Evolutionary conservation across 73 alveolate genomes (phyloP).

Genomic region (Tetrahymena borealis): DNA sequence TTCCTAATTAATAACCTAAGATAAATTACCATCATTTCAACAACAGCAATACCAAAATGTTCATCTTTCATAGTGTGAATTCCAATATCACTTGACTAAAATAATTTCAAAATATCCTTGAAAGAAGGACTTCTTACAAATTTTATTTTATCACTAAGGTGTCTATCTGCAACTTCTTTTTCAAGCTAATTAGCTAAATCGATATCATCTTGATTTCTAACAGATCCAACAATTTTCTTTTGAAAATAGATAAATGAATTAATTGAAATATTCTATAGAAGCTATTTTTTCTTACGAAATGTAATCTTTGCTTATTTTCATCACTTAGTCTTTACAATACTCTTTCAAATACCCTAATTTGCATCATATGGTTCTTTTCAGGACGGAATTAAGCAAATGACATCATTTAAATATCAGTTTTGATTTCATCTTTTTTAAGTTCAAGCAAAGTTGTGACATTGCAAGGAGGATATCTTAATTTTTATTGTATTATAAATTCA

Average conservation of each 20-base stretch:
- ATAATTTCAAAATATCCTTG: conserved; percentile 49
- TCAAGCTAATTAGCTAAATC: conserved; percentile 33
- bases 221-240: conserved; percentile 65
- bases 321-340: conserved; percentile 3
- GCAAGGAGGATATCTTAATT: conserved; percentile 77
- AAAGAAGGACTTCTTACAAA: conserved; percentile 58
- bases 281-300: not conserved
- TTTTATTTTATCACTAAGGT: conserved; percentile 41
- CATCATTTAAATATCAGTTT: conserved; percentile 53
- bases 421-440: conserved; percentile 24
- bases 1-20: not conserved
- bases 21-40: conserved; percentile 63
- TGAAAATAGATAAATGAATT: conserved; percentile 14
- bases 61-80: conserved; percentile 83
- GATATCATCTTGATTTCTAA: conserved; percentile 64
- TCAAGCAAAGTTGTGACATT: conserved; percentile 50
- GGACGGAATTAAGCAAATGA: conserved; percentile 87
- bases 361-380: conserved; percentile 72
- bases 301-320: conserved; percentile 34
- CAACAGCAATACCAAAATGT: conserved; percentile 84
- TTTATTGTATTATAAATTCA: not conserved
- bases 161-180: conserved; percentile 26
- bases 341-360: conserved; percentile 52
- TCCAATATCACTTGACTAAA: conserved; percentile 70
- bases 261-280: not conserved